These are phyloP conservation scores for Aspergillus carlsbadensis DNA, from an alignment of 495 filamentous ascomycete genomes.

Conservation along the genomic window DNA sequence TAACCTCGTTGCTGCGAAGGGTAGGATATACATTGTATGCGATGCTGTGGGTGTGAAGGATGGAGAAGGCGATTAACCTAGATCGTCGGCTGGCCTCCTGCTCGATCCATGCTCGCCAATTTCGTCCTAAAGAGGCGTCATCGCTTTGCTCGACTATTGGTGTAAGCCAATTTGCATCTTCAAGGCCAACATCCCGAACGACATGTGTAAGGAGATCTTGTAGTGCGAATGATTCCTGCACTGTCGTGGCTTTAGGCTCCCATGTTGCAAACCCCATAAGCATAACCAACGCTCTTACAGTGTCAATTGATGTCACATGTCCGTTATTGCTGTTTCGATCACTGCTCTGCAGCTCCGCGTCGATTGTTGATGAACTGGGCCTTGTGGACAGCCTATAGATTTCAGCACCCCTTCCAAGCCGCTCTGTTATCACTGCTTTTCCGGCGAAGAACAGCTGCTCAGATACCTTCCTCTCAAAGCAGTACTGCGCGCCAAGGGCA, in stretches of 20 bases:
- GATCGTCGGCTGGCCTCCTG: constrained; percentile 39
- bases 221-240: constrained; percentile 38
- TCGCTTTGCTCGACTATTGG: background rate
- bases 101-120: constrained; percentile 41
- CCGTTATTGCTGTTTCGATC: background rate
- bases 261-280: constrained; percentile 43
- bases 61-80: constrained; percentile 40
- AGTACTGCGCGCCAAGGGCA: constrained; percentile 13
- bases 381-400: constrained; percentile 27
- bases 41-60: constrained; percentile 40
- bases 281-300: constrained; percentile 34
- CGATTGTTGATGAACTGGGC: background rate
- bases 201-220: constrained; percentile 34
- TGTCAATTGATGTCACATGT: constrained; percentile 24
- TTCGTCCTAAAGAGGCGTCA: constrained; percentile 16
- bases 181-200: constrained; percentile 33
- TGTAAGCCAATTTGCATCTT: constrained; percentile 14
- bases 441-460: constrained; percentile 36
- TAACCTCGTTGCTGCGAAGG: constrained; percentile 39
- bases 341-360: too few relatives aligned
- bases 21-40: constrained; percentile 41
- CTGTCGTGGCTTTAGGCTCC: constrained; percentile 34
- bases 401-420: constrained; percentile 1
- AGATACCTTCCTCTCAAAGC: constrained; percentile 30
- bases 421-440: constrained; percentile 23